Evolutionary conservation across 2,329 filamentous ascomycete species (phyloP).

Genomic region (Pseudocercospora pini-densiflorae): DNA sequence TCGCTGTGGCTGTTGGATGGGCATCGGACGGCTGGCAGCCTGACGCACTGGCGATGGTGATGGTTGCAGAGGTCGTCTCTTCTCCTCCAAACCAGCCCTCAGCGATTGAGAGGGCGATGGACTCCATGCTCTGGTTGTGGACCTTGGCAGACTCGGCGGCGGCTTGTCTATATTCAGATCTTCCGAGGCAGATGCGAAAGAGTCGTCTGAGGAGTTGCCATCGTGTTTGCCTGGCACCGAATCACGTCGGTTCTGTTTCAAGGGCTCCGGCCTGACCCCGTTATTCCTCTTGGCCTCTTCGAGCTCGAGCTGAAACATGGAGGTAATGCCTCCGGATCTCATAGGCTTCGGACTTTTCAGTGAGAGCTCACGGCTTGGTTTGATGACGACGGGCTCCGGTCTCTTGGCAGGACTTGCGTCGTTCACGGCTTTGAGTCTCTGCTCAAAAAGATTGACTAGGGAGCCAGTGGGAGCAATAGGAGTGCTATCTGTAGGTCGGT

Average conservation of each 20-base stretch:
- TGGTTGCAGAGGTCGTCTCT: constrained; percentile 16
- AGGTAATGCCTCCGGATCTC: constrained; percentile 37
- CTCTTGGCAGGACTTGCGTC: constrained; percentile 26
- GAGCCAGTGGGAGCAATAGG: constrained; percentile 60
- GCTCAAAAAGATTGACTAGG: constrained; percentile 72
- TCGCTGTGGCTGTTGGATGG: constrained; percentile 15
- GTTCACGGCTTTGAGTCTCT: constrained; percentile 38
- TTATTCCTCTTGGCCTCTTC: constrained; percentile 22
- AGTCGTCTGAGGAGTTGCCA: constrained; percentile 26
- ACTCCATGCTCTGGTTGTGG: constrained; percentile 4
- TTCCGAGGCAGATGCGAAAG: constrained; percentile 31
- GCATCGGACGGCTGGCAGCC: constrained; percentile 22
- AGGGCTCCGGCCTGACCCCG: background rate
- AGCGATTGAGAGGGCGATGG: constrained; percentile 24
- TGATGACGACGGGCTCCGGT: constrained; percentile 28
- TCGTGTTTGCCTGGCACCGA: constrained; percentile 7
- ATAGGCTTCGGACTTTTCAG: constrained; percentile 50
- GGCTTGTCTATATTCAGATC: constrained; percentile 19
- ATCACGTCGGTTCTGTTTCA: constrained; percentile 8
- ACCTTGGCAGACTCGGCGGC: constrained; percentile 18
- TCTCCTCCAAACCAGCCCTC: constrained; percentile 17
- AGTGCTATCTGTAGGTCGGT: constrained; percentile 30
- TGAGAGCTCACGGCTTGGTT: constrained; percentile 38
- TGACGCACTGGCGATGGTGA: constrained; percentile 26
- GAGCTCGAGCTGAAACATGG: constrained; percentile 38